Conservation (phyloP, 1,284 basidiomycete genomes). For the Omphalotus olearius region DNA sequence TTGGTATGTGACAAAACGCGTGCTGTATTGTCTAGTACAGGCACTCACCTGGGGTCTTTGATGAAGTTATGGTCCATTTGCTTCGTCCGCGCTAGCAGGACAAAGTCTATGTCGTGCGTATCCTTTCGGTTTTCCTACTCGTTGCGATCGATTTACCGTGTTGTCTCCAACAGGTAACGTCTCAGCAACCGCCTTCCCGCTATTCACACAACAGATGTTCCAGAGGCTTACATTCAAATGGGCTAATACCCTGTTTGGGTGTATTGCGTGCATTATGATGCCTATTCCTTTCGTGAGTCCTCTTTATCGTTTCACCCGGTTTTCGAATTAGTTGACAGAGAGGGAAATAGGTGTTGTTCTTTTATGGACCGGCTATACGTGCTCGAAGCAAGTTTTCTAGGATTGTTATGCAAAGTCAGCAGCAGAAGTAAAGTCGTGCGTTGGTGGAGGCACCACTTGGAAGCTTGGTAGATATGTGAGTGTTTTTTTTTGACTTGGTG, state of each 20-base stretch:
- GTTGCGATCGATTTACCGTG: no score
- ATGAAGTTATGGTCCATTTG: constrained; percentile 64
- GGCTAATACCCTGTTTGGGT: constrained; percentile 67
- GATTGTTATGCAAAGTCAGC: constrained; percentile 15
- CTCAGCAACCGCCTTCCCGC: constrained; percentile 54
- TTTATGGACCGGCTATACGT: constrained; percentile 60
- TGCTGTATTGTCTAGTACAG: background rate
- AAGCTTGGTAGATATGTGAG: no score
- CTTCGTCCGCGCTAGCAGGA: constrained; percentile 74
- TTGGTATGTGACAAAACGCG: constrained; percentile 39
- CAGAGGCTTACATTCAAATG: constrained; percentile 57
- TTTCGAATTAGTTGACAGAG: no score
- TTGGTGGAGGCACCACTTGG: no score
- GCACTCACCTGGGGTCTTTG: background rate
- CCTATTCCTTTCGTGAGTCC: constrained; percentile 55
- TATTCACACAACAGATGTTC: constrained; percentile 66
- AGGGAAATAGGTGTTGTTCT: constrained; percentile 47
- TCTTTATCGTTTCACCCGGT: constrained; percentile 14
- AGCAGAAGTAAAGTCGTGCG: background rate
- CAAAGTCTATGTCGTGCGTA: constrained; percentile 65
- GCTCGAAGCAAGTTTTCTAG: constrained; percentile 55
- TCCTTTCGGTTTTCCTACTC: background rate
- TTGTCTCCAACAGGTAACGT: constrained; percentile 59
- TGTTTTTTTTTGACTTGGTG: no score
- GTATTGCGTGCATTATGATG: constrained; percentile 55